Evolutionary conservation across 768 basidiomycete species (phyloP).

Genomic region (Coprinopsis sp.): DNA sequence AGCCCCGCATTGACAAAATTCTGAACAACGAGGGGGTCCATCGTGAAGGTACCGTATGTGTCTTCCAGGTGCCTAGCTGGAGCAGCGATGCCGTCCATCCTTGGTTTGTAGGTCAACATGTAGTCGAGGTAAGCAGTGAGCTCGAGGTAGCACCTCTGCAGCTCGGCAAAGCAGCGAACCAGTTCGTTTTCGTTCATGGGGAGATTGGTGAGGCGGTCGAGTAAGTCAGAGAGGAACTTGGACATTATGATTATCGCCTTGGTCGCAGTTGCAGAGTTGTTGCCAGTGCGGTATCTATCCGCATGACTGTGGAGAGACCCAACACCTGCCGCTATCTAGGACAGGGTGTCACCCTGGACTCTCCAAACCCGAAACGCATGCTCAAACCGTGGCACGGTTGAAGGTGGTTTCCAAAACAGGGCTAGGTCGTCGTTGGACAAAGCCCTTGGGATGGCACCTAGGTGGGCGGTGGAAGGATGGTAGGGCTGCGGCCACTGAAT

Average conservation of each 20-base stretch:
- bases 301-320: too few species aligned
- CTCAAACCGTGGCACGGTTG: too few species aligned
- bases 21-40: constrained; percentile 3
- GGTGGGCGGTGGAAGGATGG: constrained; percentile 3
- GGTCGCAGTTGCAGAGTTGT: not conserved
- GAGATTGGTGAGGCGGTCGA: not conserved
- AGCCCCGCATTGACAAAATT: constrained; percentile 12
- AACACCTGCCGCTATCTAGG: too few species aligned
- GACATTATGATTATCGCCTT: not conserved
- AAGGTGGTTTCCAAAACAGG: too few species aligned
- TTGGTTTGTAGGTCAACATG: constrained; percentile 7
- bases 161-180: constrained; percentile 3
- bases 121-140: constrained; percentile 14
- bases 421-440: too few species aligned
- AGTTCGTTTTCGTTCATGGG: not conserved
- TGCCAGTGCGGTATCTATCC: not conserved
- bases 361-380: too few species aligned
- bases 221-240: not conserved
- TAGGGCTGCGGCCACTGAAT: constrained; percentile 14
- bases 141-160: constrained; percentile 15
- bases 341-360: too few species aligned
- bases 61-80: not conserved
- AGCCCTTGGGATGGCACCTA: constrained; percentile 6
- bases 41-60: constrained; percentile 12
- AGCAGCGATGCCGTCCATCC: constrained; percentile 2